Evolutionary conservation across 2,329 filamentous ascomycete genomes (phyloP), one percentile per base, ranked within the genome.

Genomic region (Lasiodiplodia sp.): DNA sequence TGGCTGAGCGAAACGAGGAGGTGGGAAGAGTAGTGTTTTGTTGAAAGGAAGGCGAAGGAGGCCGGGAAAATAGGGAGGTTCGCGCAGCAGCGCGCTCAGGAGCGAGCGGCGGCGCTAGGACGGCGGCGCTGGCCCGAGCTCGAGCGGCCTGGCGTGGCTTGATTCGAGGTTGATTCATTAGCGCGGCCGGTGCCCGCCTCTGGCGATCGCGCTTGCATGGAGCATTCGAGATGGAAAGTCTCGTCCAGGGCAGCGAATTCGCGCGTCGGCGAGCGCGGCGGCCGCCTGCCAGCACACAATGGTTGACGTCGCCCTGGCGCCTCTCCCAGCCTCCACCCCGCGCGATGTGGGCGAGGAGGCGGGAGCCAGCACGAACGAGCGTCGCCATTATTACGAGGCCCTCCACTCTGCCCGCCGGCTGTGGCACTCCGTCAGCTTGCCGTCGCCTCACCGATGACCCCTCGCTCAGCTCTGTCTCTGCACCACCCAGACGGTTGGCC

Each of bases 1-100:
- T 69, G 71, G 70, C 71, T 70, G 71, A 71, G 71, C 62, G 64
- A 66, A 70, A 63, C 65, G 70, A 69, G 52, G 66, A 71, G 69
- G 57, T 56, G 68, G 66, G 52, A 69, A 51, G 38, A 51, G 58
- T 58, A 67, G 66, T 69, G 63, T 68, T 68, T 68, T 68, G 67
- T 53, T 55, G 55, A 49, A 66, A 69, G 68, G 68, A 55, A 58
- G 53, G 60, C 47, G 68, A 55, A 60, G 44, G 53, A 69, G 68
- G 68, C 52, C 44, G 68, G 68, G 63, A 68, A 68, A 68, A 64
- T 68, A 68, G 67, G 67, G 53, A 56, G 65, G 66, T 60, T 53
- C 66, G 55, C 44, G 65, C 65, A 63, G 55, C 55, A 37, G 66
- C 38, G 55, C 56, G 66, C 63, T 66, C 52, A 55, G 63, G 49